A percentile compares a stretch with the other conserved stretches of the same genome.
phyloP scores from a whole-genome alignment of 768 basidiomycete genomes.

The Gymnopilus dilepis region DNA sequence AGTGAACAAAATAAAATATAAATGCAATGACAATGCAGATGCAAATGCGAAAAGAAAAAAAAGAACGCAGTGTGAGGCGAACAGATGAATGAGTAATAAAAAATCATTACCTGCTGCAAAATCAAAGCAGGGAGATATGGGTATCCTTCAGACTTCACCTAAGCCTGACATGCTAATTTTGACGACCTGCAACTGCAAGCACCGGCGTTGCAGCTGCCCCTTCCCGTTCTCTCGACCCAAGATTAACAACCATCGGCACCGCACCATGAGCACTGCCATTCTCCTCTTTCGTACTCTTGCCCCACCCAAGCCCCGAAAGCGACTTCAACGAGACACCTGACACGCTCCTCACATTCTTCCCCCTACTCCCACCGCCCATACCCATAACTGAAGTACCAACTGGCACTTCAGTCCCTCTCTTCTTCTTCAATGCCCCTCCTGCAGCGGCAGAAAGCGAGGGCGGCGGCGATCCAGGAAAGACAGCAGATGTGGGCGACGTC shows the following conservation, averaged over 20 bases:
- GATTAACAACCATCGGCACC: slow-evolving; percentile 9
- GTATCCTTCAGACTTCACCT: background rate
- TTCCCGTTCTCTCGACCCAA: background rate
- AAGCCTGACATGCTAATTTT: background rate
- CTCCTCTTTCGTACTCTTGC: background rate
- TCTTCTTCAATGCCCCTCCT: background rate
- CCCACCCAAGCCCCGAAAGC: background rate
- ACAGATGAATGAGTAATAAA: too few relatives aligned
- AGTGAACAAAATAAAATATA: background rate
- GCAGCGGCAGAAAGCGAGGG: background rate
- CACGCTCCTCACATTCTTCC: background rate
- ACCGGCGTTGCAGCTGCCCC: background rate
- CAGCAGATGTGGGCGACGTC: background rate
- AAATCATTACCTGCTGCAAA: background rate
- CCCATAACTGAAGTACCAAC: background rate
- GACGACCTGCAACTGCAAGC: background rate
- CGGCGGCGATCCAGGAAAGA: background rate
- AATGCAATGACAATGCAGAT: background rate
- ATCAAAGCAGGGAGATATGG: background rate
- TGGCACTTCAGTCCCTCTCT: background rate
- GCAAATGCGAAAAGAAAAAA: background rate
- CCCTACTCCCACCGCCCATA: background rate
- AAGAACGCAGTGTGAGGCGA: too few relatives aligned
- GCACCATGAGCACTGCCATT: background rate
- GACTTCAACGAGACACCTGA: slow-evolving; percentile 1